Evolutionary conservation across 257 asterid species (phyloP).

Genomic region (Solanum corneliomulleri): DNA sequence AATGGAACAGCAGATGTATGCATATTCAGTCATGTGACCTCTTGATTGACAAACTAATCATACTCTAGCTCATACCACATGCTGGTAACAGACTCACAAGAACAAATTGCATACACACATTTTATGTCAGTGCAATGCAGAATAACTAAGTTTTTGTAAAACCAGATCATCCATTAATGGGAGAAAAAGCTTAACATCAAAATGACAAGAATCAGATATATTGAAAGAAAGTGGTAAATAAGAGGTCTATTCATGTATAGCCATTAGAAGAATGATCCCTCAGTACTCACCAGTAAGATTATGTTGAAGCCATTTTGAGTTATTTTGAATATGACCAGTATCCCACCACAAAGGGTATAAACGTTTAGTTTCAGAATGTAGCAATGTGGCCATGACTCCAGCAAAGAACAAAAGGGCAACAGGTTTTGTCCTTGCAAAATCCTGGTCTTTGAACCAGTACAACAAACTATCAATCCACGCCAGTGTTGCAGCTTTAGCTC

Average conservation of each 20-base stretch:
- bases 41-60: neutral
- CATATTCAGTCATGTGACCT: neutral
- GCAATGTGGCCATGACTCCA: constrained; percentile 56
- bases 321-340: constrained; percentile 73
- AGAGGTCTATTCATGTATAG: neutral
- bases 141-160: neutral
- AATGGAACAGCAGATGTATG: neutral
- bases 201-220: neutral
- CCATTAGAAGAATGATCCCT: neutral
- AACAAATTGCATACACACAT: neutral
- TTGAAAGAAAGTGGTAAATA: neutral
- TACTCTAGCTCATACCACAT: neutral
- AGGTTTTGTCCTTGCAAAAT: constrained; percentile 16
- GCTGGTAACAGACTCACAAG: neutral
- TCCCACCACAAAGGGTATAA: constrained; percentile 96
- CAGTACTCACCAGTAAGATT: constrained; percentile 51
- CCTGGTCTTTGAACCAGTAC: constrained; percentile 22
- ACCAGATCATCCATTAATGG: neutral
- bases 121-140: neutral
- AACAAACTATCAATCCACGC: constrained; percentile 16
- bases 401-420: constrained; percentile 22
- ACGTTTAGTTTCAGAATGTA: constrained; percentile 55
- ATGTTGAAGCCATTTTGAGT: constrained; percentile 91
- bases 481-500: neutral
- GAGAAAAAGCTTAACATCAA: neutral